A percentile compares a stretch with the other conserved stretches of the same genome.
Conservation (phyloP, 257 asterid species). For the Nicotiana paniculata region DNA sequence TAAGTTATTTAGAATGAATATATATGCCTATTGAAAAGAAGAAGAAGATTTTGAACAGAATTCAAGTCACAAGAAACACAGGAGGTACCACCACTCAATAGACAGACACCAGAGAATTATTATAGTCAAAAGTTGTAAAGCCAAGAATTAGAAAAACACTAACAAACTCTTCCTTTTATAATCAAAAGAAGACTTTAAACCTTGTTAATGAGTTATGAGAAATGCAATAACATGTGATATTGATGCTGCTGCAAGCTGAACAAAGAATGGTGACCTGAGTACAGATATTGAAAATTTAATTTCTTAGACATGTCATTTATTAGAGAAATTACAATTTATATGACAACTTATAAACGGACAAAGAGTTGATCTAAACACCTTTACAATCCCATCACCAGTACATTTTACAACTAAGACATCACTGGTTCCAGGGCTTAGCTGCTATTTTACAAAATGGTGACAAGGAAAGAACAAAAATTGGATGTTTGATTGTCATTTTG, state of each 20-base stretch:
- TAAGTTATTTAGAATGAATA: neutral
- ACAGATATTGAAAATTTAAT: neutral
- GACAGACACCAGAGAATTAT: neutral
- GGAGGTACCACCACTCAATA: neutral
- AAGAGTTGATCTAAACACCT: slow-evolving; percentile 18
- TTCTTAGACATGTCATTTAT: slow-evolving; percentile 15
- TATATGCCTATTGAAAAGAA: neutral
- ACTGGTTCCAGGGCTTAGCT: slow-evolving; percentile 35
- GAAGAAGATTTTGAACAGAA: neutral
- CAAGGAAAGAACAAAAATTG: slow-evolving; percentile 37
- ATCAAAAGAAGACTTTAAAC: neutral
- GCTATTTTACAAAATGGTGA: slow-evolving; percentile 22
- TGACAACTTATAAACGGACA: slow-evolving; percentile 13
- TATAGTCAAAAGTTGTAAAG: neutral
- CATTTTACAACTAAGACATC: slow-evolving; percentile 31
- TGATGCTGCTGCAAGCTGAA: neutral
- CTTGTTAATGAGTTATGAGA: neutral
- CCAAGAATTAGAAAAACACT: neutral
- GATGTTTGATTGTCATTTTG: slow-evolving; percentile 8
- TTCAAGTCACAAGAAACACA: neutral
- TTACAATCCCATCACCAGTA: slow-evolving; percentile 19
- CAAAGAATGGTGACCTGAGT: neutral
- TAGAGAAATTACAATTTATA: slow-evolving; percentile 15
- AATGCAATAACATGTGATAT: neutral
- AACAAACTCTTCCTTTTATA: neutral